These are phyloP conservation scores for Chimonanthus praecox DNA, from an alignment of 164 flowering plant species.

Conservation along the genomic window DNA sequence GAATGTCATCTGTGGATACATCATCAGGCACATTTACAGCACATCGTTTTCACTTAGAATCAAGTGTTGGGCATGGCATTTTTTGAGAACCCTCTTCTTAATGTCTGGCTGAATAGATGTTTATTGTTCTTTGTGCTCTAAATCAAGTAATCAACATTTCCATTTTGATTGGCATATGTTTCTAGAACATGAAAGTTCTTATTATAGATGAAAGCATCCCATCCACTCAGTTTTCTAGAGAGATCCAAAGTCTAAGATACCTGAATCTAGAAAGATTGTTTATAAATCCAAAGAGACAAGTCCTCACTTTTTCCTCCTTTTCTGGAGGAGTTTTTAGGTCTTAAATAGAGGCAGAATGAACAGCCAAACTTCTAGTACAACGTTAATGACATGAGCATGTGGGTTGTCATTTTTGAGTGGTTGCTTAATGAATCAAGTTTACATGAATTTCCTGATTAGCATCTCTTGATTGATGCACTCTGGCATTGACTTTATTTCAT, in stretches of 20 bases:
- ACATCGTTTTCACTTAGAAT: no score
- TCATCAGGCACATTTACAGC: neutral
- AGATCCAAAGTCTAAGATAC: no score
- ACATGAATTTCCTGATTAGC: neutral
- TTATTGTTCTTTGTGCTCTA: neutral
- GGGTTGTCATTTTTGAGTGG: neutral
- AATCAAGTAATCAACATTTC: no score
- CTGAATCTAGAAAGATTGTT: neutral
- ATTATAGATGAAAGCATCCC: no score
- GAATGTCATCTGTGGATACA: neutral
- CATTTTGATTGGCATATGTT: no score
- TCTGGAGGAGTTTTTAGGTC: neutral
- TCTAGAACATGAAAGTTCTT: no score
- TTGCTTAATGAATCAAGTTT: neutral
- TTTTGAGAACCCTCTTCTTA: no score
- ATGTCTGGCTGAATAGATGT: neutral
- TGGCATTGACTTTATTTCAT: neutral
- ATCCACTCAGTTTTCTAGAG: no score
- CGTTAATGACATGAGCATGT: no score
- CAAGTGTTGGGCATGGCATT: neutral
- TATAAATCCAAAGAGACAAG: neutral
- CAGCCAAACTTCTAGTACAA: neutral
- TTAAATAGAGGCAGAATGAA: neutral
- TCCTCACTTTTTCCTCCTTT: neutral
- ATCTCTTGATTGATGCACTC: neutral